phyloP scores from a whole-genome alignment of 83 land plant genomes.

The Picea mariana region DNA sequence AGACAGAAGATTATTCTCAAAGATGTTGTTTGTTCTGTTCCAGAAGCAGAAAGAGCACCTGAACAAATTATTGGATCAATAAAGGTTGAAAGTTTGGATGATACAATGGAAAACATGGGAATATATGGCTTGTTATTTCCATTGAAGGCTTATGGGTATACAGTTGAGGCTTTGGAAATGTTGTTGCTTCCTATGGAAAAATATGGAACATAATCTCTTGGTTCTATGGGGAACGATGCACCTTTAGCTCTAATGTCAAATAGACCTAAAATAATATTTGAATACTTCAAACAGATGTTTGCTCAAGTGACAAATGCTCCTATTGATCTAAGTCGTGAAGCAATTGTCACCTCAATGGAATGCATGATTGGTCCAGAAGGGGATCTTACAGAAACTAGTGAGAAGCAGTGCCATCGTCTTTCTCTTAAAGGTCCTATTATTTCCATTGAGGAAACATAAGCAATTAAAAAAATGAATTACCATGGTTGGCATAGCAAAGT shows the following conservation, averaged over 20 bases:
- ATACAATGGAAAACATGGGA: conserved; percentile 82
- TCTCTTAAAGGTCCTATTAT: conserved; percentile 89
- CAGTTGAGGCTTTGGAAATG: conserved; percentile 57
- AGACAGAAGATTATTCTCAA: conserved; percentile 80
- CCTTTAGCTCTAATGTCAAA: conserved; percentile 96
- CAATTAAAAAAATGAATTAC: conserved; percentile 88
- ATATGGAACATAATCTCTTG: too few species aligned
- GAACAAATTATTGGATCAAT: conserved; percentile 63
- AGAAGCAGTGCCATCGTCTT: conserved; percentile 89
- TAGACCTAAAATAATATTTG: conserved; percentile 85
- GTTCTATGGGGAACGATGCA: conserved; percentile 43
- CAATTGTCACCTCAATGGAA: conserved; percentile 94
- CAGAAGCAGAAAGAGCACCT: conserved; percentile 50
- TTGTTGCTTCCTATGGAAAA: too few species aligned
- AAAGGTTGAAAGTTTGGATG: conserved; percentile 49
- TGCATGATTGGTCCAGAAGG: conserved; percentile 99
- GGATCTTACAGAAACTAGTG: conserved; percentile 89
- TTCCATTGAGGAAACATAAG: conserved; percentile 85
- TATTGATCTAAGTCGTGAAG: conserved; percentile 96
- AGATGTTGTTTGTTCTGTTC: conserved; percentile 77
- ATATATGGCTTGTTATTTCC: conserved; percentile 79
- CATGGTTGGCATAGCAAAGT: conserved; percentile 91
- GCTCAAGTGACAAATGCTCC: conserved; percentile 99
- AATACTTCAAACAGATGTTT: conserved; percentile 99
- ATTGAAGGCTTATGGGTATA: conserved; percentile 25